Conservation (phyloP, 805 yeast genomes). For the Pichia gijzeniarum region DNA sequence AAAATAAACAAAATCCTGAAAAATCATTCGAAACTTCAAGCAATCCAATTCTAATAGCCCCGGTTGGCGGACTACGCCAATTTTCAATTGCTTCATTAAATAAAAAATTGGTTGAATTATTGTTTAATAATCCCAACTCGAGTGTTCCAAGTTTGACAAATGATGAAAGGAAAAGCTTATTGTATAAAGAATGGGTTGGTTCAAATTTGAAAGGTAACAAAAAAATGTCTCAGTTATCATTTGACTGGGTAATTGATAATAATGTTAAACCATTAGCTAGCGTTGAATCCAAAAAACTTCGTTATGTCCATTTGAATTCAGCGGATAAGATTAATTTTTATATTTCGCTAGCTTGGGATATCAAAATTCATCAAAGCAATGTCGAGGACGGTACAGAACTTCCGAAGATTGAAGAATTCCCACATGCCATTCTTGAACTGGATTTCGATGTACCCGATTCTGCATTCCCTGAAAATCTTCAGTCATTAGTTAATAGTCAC, state of each 20-base stretch:
- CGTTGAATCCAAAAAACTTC: conserved; percentile 20
- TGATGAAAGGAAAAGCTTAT: conserved; percentile 13
- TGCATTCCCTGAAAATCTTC: conserved; percentile 32
- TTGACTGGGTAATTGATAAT: conserved; percentile 29
- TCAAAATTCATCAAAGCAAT: conserved; percentile 13
- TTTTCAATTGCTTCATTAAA: conserved; percentile 28
- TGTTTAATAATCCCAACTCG: conserved; percentile 13
- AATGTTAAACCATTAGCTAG: conserved; percentile 26
- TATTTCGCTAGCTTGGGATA: conserved; percentile 27
- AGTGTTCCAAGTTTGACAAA: background rate
- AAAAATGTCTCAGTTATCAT: conserved; percentile 27
- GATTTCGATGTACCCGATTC: conserved; percentile 35
- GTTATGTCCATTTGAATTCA: conserved; percentile 22
- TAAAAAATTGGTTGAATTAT: conserved; percentile 15
- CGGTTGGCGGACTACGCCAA: conserved; percentile 39
- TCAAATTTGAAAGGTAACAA: conserved; percentile 24
- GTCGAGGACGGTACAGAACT: conserved; percentile 7
- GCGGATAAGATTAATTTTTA: conserved; percentile 24
- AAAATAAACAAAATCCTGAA: background rate
- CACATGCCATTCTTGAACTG: conserved; percentile 44
- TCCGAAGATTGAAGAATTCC: conserved; percentile 28
- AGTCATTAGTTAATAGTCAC: conserved; percentile 39
- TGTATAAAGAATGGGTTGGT: conserved; percentile 19
- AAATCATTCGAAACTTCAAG: background rate
- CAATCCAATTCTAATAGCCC: conserved; percentile 31